phyloP scores from a whole-genome alignment of 495 filamentous ascomycete species.

The Echria macrotheca region DNA sequence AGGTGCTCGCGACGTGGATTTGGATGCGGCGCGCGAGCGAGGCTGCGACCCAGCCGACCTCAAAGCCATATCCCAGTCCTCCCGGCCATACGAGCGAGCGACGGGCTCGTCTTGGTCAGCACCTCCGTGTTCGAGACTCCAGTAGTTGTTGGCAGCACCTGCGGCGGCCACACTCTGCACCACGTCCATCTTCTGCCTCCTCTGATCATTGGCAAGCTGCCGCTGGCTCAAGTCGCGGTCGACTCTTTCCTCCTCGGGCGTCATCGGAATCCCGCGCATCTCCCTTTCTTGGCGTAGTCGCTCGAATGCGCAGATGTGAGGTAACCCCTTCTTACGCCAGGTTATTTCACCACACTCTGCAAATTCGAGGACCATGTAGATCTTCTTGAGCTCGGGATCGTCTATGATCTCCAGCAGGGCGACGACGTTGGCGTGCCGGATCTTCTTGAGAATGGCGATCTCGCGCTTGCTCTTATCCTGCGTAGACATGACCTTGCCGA shows the following conservation, averaged over 20 bases:
- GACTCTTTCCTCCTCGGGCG: constrained; percentile 60
- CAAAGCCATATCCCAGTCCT: constrained; percentile 18
- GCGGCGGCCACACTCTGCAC: constrained; percentile 32
- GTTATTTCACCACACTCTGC: constrained; percentile 89
- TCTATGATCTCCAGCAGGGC: constrained; percentile 95
- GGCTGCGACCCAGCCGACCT: constrained; percentile 16
- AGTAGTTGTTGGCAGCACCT: constrained; percentile 43
- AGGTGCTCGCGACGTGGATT: constrained; percentile 37
- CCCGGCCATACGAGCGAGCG: constrained; percentile 28
- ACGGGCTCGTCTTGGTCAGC: constrained; percentile 50
- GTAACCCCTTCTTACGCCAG: constrained; percentile 81
- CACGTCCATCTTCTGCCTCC: constrained; percentile 41
- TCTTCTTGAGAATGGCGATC: constrained; percentile 97
- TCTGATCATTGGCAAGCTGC: constrained; percentile 51
- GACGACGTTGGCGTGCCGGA: constrained; percentile 90
- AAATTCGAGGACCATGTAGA: constrained; percentile 94
- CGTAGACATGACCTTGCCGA: constrained; percentile 65
- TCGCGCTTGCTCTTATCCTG: constrained; percentile 95
- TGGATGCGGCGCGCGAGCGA: constrained; percentile 31
- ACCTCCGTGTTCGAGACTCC: constrained; percentile 78
- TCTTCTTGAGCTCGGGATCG: constrained; percentile 90
- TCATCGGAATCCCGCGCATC: constrained; percentile 51
- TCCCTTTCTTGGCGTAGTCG: constrained; percentile 72
- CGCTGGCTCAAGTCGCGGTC: constrained; percentile 52
- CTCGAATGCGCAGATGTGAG: constrained; percentile 76